Evolutionary conservation across 768 basidiomycete species (phyloP), one percentile per base, ranked within the genome.

Genomic region (Panellus pusillus): DNA sequence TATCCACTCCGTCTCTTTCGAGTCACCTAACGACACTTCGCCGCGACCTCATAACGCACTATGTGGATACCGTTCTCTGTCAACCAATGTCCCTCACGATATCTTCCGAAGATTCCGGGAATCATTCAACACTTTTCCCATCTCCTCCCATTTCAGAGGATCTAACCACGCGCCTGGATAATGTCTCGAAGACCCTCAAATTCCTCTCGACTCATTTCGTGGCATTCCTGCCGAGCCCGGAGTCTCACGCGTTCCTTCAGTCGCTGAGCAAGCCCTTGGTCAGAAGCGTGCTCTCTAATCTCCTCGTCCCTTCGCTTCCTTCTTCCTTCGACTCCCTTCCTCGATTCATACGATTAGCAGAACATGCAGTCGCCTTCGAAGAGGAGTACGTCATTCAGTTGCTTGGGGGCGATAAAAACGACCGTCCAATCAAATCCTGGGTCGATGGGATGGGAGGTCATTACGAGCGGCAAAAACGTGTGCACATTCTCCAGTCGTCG

Each of bases 401-500:
- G 53, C 71, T 89, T 14, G 77, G 78, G 13, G 78, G 75, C 49
- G 77, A 75, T 18, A 50, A 59, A 12, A 69, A 70, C 6, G 82
- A 85, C 41, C 72, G 72, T 20, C 71, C 83, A 7, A 79, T 95
- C 50, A 79, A 80, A 62, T 62, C 69, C 6, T 96, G 93, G 90
- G 80, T 79, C 4, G 78, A 85, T 44, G 79, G 81, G 4, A 76
- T 91, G 11, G 79, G 81, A 15, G 70, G 76, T 3, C 89, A 92
- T 67, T 96, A 93, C 66, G 93, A 93, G 66, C 82, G 83, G 55
- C 82, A 86, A 61, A 70, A 92, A 61, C 78, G 93, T 13, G 70
- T 80, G 31, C 73, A 75, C 47, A 81, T 93, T 41, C 74, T 93
- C 6, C 84, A 89, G 38, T 68, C 69, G n/a, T 78, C 82, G 13